Base-by-base conservation (phyloP, 176 grass and related monocot genomes). In the Eleusine indica region DNA sequence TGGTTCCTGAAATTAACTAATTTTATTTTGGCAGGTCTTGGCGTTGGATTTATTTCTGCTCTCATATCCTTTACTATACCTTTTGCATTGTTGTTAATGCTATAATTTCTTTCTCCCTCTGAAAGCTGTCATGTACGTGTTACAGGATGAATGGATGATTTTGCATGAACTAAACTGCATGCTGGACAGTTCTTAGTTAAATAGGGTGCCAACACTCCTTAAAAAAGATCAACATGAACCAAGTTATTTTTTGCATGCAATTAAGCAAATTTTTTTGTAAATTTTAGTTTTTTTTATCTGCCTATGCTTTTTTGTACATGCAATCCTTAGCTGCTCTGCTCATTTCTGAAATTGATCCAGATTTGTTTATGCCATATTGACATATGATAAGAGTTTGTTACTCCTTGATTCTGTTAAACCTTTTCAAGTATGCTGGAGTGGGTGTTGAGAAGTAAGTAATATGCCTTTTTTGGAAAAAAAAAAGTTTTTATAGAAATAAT, bases 371-470 rank as follows among this genome's bases (percentile, higher is more conserved):
- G 14, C 51, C 51, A 53, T 53, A 53, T 17, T 53, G 51, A 17
- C 51, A 17, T 16, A 53, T 53, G 51, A 53, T 16, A 53, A 53
- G 2, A 37, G 5, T 8, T 67, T 80, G 44, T 35, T 21, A 37
- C 43, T 87, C 86, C 86, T 83, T 88, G 73, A 79, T 76, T 85
- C 42, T 21, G 11, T 74, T 58, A 68, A 93, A 97, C 92, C 86
- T 97, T 73, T 97, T 97, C 87, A 94, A 97, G 82, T 94, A 94
- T 89, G 90, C 95, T 77, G 95, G 86, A 73, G 58, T 97, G 58
- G 86, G 88, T 32, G 48, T 91, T 46, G 92, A 93, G 37, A 97
- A 92, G 95, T 97, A 89, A 92, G 95, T 88, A 88, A 58, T 52
- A 67, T 44, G 41, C 19, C 44, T 43, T 38, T 80, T 87, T 15